These are phyloP conservation scores for Pycnococcus provasolii DNA, from an alignment of 139 green algal genomes.

Conservation along the genomic window DNA sequence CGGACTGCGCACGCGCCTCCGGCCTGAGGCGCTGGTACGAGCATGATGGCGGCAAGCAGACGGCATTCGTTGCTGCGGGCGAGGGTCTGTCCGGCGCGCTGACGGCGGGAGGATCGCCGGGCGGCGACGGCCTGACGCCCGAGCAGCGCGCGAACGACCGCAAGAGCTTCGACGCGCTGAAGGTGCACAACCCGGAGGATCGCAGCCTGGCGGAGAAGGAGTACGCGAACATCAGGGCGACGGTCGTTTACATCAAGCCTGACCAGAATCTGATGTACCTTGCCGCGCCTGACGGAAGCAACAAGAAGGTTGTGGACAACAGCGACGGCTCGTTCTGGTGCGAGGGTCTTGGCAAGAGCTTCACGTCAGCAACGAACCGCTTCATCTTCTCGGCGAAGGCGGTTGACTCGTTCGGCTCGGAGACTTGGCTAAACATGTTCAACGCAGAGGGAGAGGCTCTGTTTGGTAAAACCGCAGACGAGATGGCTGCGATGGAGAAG, in stretches of 20 bases:
- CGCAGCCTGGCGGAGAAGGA: slow-evolving; percentile 37
- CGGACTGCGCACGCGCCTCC: too few species aligned
- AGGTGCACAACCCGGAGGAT: slow-evolving; percentile 33
- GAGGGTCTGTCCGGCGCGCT: too few species aligned
- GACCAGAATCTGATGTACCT: slow-evolving; percentile 68
- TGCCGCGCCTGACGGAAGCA: slow-evolving; percentile 62
- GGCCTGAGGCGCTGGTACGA: too few species aligned
- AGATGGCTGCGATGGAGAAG: slow-evolving; percentile 18
- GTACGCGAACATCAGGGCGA: slow-evolving; percentile 9
- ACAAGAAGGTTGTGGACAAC: slow-evolving; percentile 56
- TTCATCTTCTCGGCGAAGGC: slow-evolving; percentile 3
- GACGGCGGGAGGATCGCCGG: too few species aligned
- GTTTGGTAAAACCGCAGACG: slow-evolving; percentile 13
- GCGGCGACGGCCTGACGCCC: too few species aligned
- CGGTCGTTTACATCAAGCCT: slow-evolving; percentile 43
- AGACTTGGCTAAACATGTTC: slow-evolving; percentile 24
- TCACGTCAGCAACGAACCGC: slow-evolving; percentile 14
- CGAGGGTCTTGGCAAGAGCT: slow-evolving; percentile 5
- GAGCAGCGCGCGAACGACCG: too few species aligned
- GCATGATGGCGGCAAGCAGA: too few species aligned
- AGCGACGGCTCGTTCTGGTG: slow-evolving; percentile 13
- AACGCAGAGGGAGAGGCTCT: slow-evolving; percentile 13
- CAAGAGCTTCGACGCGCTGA: too few species aligned
- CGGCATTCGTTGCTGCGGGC: too few species aligned
- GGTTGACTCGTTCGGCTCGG: background rate